Base-by-base conservation (phyloP, 306 rosid genomes). In the Purshia tridentata region DNA sequence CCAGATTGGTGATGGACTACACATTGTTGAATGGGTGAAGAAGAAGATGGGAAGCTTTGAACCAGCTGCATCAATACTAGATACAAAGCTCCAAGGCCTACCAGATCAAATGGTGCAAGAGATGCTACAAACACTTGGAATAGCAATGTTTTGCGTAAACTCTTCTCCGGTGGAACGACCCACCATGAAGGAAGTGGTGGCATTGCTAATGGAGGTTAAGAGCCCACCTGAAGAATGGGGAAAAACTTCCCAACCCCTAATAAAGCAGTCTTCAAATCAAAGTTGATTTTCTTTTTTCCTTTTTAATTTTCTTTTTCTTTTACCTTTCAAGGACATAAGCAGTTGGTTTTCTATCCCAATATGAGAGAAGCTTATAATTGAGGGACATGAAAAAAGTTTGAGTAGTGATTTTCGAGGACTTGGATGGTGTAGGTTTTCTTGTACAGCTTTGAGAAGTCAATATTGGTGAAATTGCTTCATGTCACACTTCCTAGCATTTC, bases 11-110 rank as follows among this genome's bases (percentile, higher is more conserved):
- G 98, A 88, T 58, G 97, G 96, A 15, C 85, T 84, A 48, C 99
- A 95, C 92, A 95, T 95, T 53, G 98, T 95, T 35, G 99, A 95
- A 78, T 95, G 99, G 99, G 93, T 95, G 68, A 95, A 95, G 87
- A 91, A 90, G 82, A 95, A 95, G 78, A 91, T 95, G 99, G 97
- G 96, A 75, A 95, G 97, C 87, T 95, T 87, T 46, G 97, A 91
- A 77, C 98, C 99, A 15, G 97, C 97, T 5, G 78, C 85, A 10
- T 85, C 97, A 13, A 87, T 95, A 59, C 89, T 95, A 11, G 99
- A 95, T 40, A 23, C 87, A 62, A 92, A 92, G 87, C 98, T 95
- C 18, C 99, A 84, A 79, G 81, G 96, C 13, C 82, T 95, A 23
- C 98, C 98, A 6, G 98, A 95, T 81, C 99, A 95, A 84, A 76